Evolutionary conservation across 805 yeast genomes (phyloP).

Genomic region (Wickerhamiella domercqiae): DNA sequence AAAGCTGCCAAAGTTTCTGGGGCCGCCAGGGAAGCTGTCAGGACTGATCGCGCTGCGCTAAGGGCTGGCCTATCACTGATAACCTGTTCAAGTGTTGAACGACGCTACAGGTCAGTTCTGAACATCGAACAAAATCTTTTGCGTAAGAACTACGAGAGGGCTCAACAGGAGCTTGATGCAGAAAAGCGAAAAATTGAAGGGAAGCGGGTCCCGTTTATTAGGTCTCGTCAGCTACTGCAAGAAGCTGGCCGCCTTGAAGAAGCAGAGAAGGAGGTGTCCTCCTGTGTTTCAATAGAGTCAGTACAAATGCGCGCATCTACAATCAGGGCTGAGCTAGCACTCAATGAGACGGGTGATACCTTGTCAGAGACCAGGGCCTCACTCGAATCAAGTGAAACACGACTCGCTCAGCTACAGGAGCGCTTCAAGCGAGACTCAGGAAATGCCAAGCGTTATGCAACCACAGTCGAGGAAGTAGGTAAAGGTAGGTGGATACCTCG

Average conservation of each 20-base stretch:
- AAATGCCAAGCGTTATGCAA: background rate
- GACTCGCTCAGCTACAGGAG: constrained; percentile 4
- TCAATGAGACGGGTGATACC: constrained; percentile 6
- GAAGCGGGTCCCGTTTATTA: too few relatives aligned
- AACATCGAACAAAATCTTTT: too few relatives aligned
- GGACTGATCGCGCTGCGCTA: background rate
- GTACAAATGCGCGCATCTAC: constrained; percentile 3
- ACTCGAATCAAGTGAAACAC: constrained; percentile 4
- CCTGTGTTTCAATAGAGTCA: too few relatives aligned
- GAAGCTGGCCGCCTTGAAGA: too few relatives aligned
- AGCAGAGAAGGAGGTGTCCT: too few relatives aligned
- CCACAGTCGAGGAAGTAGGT: constrained; percentile 11
- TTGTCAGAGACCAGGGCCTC: constrained; percentile 5
- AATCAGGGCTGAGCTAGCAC: constrained; percentile 3
- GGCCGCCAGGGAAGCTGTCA: background rate
- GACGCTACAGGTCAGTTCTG: too few relatives aligned
- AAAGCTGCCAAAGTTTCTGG: background rate
- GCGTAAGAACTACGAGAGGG: too few relatives aligned
- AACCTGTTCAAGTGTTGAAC: too few relatives aligned
- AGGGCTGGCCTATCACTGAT: too few relatives aligned
- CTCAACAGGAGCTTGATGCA: too few relatives aligned
- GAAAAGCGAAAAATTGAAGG: too few relatives aligned
- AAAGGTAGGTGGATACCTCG: constrained; percentile 43
- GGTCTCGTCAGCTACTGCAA: too few relatives aligned
- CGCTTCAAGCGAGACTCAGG: background rate